Percentiles rank a stretch among this genome's conserved stretches.
These are phyloP conservation scores for Lactarius akahatsu DNA, from an alignment of 768 basidiomycete species.

Conservation along the genomic window DNA sequence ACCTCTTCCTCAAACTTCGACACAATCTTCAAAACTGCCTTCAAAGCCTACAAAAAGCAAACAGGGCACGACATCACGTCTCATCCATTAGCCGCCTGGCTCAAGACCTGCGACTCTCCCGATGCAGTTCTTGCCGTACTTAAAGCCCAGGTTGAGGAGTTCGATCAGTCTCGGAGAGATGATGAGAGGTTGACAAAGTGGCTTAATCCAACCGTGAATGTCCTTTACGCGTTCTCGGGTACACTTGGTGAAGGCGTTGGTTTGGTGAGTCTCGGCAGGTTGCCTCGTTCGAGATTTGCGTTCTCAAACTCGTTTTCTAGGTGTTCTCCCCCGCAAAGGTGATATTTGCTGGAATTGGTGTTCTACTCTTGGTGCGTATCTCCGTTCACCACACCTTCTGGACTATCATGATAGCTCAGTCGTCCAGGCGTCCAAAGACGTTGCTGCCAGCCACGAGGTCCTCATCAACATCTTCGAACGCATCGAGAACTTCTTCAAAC, in stretches of 20 bases:
- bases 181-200: constrained; percentile 2
- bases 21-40: neutral
- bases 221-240: neutral
- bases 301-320: neutral
- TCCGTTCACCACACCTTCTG: no score
- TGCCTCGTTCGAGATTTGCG: neutral
- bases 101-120: neutral
- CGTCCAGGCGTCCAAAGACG: neutral
- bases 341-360: constrained; percentile 4
- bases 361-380: neutral
- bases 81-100: neutral
- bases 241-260: neutral
- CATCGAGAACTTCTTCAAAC: neutral
- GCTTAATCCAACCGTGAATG: neutral
- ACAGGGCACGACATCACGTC: neutral
- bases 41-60: neutral
- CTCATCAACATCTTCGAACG: neutral
- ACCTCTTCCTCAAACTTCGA: neutral
- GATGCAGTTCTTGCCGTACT: neutral
- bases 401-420: neutral
- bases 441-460: neutral
- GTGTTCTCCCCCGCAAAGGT: neutral
- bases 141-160: neutral
- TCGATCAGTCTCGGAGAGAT: neutral
- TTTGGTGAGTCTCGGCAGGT: neutral